These are phyloP conservation scores for Aspergillus sp. DNA, from an alignment of 2,329 filamentous ascomycete genomes.

Conservation along the genomic window DNA sequence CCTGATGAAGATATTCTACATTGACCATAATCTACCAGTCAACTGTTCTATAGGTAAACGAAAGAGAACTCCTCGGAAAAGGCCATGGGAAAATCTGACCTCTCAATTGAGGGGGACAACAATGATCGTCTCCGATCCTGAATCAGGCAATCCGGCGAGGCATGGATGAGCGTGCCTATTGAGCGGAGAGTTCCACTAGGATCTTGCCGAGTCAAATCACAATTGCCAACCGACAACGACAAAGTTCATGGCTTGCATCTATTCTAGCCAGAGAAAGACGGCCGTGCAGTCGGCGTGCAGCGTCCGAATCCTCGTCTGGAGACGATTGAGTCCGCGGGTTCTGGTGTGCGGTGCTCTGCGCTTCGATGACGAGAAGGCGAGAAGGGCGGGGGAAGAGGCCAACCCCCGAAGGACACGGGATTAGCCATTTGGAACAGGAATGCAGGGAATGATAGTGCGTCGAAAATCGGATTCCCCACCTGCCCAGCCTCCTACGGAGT, in stretches of 20 bases:
- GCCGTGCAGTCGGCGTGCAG: background rate
- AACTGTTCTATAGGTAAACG: background rate
- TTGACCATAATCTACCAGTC: too few species aligned
- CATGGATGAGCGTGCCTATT: conserved; percentile 9
- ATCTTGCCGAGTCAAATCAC: conserved; percentile 11
- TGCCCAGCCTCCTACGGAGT: conserved; percentile 1
- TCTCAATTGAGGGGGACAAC: conserved; percentile 5
- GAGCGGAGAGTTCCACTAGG: conserved; percentile 12
- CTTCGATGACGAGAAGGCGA: background rate
- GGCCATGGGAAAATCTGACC: background rate
- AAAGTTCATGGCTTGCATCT: conserved; percentile 18
- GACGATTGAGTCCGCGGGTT: background rate
- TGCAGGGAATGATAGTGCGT: background rate
- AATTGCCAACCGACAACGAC: conserved; percentile 7
- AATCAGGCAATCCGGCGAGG: conserved; percentile 5
- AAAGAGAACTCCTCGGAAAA: background rate
- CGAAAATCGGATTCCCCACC: conserved; percentile 1
- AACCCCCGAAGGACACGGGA: background rate
- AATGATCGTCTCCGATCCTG: conserved; percentile 1
- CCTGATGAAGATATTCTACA: too few species aligned
- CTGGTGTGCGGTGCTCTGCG: background rate
- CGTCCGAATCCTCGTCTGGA: background rate
- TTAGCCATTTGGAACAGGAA: too few species aligned
- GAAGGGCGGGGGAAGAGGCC: background rate
- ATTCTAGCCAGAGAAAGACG: conserved; percentile 8